Conservation (phyloP, 83 land plant genomes). For the Picea abies region DNA sequence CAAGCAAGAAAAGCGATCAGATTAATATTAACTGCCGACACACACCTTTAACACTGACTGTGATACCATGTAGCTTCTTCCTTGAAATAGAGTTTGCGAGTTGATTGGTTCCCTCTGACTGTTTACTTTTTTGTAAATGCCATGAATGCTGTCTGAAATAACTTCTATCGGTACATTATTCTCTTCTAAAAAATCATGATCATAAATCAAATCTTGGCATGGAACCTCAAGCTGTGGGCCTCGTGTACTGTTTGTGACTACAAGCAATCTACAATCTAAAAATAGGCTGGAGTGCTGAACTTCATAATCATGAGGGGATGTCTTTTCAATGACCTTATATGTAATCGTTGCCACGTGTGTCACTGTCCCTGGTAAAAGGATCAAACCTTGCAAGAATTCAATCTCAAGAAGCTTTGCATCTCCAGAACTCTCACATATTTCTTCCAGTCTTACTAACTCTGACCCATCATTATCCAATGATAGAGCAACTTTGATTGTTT, state of each 20-base stretch:
- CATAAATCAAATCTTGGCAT: slow-evolving; percentile 37
- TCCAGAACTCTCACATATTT: slow-evolving; percentile 41
- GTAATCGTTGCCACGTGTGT: slow-evolving; percentile 57
- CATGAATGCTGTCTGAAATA: background rate
- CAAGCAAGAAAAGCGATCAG: background rate
- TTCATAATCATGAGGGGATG: background rate
- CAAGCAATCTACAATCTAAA: slow-evolving; percentile 33
- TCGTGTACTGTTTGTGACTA: slow-evolving; percentile 60
- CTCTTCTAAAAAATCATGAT: slow-evolving; percentile 2
- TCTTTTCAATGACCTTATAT: slow-evolving; percentile 19
- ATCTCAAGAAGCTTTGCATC: slow-evolving; percentile 34
- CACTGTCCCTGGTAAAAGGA: slow-evolving; percentile 50
- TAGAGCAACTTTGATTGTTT: slow-evolving; percentile 27
- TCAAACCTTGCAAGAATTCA: slow-evolving; percentile 46
- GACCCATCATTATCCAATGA: slow-evolving; percentile 44
- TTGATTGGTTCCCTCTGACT: background rate
- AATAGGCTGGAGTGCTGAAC: slow-evolving; percentile 12
- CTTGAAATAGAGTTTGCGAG: background rate
- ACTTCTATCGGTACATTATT: background rate
- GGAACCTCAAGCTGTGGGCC: slow-evolving; percentile 47
- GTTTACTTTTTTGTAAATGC: background rate
- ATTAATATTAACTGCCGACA: background rate
- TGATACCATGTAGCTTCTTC: background rate
- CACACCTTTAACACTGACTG: background rate
- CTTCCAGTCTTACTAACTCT: slow-evolving; percentile 37